Base-by-base conservation (phyloP, 140 eudicot species). In the Bidens hawaiensis region DNA sequence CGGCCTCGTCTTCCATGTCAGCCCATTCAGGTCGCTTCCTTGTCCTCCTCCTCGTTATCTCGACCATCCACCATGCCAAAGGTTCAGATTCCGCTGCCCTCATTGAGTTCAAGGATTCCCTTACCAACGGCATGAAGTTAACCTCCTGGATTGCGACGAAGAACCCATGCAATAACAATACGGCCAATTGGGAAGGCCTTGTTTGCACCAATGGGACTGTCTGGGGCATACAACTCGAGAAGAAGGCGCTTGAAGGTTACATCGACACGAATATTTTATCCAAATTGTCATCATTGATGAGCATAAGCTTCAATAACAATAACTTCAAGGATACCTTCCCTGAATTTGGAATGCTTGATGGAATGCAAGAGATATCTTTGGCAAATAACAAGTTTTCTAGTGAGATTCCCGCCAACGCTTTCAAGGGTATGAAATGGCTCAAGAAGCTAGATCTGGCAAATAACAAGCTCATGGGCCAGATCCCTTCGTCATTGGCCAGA, bases 281-380 rank as follows among this genome's bases (percentile, higher is more conserved):
- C 25, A 64, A 63, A 19, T 48, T 91, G 74, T 31, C 60, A 11
- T 26, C 60, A 31, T 71, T 88, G 57, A 75, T 84, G 25, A 68
- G 89, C 23, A 62, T 91, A 2, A 85, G 82, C 65, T 64, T 91
- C 11, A 76, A 65, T 61, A n/a, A 74, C 62, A 91, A 91, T 36
- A 76, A 70, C n/a, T 78, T 91, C 59, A 85, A 75, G 2, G 95
- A 93, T 6, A n/a, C 62, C 0, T 67, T 91, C n/a, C 99, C 96
- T 4, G 62, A 78, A 33, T 56, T 91, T 1, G 71, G 74, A 52
- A 62, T 40, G 41, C 49, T 81, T 0, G 25, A 66, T 30, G 49
- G 76, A 4, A 9, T 85, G 27, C 74, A 68, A 74, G 47, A 77
- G 17, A 34, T 85, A 18, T 74, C 66, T 21, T 68, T 93, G 68